These are phyloP conservation scores for Polychytrium aggregatum DNA, from an alignment of 192 early-diverging fungal genomes.

Conservation along the genomic window DNA sequence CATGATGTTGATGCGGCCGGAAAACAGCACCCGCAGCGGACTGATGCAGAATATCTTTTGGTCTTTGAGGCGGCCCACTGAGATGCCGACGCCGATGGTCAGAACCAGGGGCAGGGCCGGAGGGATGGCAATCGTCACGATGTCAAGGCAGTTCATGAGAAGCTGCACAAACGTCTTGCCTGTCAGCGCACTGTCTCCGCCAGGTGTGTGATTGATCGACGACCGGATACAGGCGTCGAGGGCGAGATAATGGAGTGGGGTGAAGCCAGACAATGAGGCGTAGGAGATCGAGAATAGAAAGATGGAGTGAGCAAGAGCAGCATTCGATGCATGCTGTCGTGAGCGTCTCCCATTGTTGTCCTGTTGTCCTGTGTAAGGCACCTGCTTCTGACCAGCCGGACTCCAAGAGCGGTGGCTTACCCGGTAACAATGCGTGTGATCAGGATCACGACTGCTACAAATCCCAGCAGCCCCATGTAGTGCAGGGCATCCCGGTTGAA, in stretches of 20 bases:
- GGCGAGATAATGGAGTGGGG: neutral
- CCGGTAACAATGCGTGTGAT: constrained; percentile 17
- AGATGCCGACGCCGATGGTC: constrained; percentile 25
- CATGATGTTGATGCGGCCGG: constrained; percentile 29
- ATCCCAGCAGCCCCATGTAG: constrained; percentile 23
- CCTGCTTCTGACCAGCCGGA: no score
- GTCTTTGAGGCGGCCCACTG: constrained; percentile 20
- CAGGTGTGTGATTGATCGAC: constrained; percentile 36
- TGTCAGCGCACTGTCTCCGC: constrained; percentile 21
- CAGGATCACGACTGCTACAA: constrained; percentile 29
- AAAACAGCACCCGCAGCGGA: constrained; percentile 26
- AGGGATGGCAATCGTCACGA: constrained; percentile 33
- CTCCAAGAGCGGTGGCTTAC: constrained; percentile 5
- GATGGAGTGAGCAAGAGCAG: no score
- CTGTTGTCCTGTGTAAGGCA: no score
- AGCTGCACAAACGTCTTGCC: neutral
- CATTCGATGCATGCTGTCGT: no score
- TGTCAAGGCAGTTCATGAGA: constrained; percentile 21
- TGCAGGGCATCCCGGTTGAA: constrained; percentile 30
- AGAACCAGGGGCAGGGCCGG: constrained; percentile 36
- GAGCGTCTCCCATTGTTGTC: no score
- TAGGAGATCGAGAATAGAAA: neutral
- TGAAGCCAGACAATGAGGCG: neutral
- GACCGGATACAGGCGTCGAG: constrained; percentile 3
- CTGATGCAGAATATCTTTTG: constrained; percentile 27